These are phyloP conservation scores for Cyanophora paradoxa DNA, from an alignment of 78 protist species.

Conservation along the genomic window DNA sequence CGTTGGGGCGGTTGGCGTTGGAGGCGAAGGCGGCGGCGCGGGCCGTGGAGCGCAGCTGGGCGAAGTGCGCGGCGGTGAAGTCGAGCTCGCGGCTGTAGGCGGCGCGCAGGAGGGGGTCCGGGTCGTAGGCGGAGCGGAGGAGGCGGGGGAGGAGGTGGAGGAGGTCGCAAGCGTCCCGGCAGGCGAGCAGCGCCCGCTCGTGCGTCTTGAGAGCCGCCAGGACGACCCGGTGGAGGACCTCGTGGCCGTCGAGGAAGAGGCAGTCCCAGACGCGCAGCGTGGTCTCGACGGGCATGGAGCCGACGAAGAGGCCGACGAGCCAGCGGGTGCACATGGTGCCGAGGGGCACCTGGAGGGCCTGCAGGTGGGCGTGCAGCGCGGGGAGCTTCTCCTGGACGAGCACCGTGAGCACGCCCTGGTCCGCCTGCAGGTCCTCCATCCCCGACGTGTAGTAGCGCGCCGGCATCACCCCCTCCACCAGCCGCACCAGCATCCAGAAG, in stretches of 20 bases:
- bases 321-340: neutral
- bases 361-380: neutral
- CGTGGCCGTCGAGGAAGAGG: neutral
- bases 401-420: neutral
- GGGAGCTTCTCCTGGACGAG: neutral
- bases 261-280: neutral
- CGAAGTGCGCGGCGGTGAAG: neutral
- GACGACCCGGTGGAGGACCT: neutral
- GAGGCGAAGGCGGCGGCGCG: conserved; percentile 1
- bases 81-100: neutral
- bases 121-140: neutral
- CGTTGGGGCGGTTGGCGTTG: no score
- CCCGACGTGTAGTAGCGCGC: neutral
- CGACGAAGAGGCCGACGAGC: neutral
- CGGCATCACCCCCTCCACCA: neutral
- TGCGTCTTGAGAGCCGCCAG: neutral
- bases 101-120: neutral
- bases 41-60: neutral
- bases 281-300: neutral
- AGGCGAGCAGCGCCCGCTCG: neutral
- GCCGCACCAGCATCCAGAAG: neutral
- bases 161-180: neutral
- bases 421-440: neutral
- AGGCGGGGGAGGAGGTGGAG: neutral
- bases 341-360: neutral